A percentile compares a stretch with the other conserved stretches of the same genome.
phyloP scores from a whole-genome alignment of 2,329 filamentous ascomycete genomes.

The Phaeoacremonium minimum region DNA sequence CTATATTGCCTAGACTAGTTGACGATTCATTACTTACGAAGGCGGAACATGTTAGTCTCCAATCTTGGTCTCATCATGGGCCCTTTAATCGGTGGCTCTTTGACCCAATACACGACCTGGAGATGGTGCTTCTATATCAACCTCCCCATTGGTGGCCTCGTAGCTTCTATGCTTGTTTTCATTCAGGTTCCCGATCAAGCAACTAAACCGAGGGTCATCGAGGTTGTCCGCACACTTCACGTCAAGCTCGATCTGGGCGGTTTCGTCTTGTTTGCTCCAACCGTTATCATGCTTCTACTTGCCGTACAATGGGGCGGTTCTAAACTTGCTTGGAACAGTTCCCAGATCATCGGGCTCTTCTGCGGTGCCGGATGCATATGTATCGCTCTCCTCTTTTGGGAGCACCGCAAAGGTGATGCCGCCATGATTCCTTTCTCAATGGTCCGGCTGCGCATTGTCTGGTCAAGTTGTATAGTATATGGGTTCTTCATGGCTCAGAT shows the following conservation, averaged over 20 bases:
- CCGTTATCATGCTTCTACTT: conserved; percentile 29
- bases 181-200: conserved; percentile 24
- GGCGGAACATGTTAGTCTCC: too few species aligned
- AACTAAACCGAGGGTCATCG: conserved; percentile 17
- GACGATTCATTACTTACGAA: too few species aligned
- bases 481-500: conserved; percentile 2
- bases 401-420: conserved; percentile 20
- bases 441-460: conserved; percentile 1
- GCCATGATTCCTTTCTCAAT: background rate
- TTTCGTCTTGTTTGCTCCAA: background rate
- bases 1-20: background rate
- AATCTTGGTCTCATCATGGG: conserved; percentile 36
- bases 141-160: conserved; percentile 30
- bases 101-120: conserved; percentile 31
- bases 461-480: background rate
- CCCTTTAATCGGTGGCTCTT: conserved; percentile 35
- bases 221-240: background rate
- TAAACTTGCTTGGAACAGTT: conserved; percentile 28
- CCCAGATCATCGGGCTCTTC: conserved; percentile 31
- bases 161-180: conserved; percentile 21
- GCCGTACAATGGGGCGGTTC: conserved; percentile 35
- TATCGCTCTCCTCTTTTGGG: conserved; percentile 32
- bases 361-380: conserved; percentile 22
- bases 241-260: background rate
- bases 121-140: conserved; percentile 40